phyloP scores from a whole-genome alignment of 2,329 filamentous ascomycete genomes.

The Hyphodiscus sp. region DNA sequence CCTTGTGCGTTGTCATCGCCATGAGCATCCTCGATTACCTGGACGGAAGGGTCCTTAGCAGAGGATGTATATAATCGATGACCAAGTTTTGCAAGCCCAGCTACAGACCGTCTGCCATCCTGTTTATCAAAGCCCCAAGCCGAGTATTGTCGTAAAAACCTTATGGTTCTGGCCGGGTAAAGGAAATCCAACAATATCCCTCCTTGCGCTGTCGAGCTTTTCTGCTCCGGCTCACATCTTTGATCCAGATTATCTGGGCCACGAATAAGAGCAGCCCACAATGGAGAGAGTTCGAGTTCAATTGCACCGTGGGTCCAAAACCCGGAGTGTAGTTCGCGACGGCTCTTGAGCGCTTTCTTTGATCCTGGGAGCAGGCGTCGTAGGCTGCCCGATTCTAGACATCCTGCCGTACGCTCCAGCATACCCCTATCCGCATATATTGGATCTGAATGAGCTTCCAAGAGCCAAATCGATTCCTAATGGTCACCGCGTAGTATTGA shows the following conservation, averaged over 20 bases:
- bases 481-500: constrained; percentile 4
- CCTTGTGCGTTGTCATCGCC: neutral
- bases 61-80: constrained; percentile 31
- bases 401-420: constrained; percentile 54
- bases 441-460: constrained; percentile 1
- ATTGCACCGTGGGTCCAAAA: constrained; percentile 49
- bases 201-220: constrained; percentile 6
- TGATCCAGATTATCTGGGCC: constrained; percentile 12
- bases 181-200: constrained; percentile 33
- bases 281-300: constrained; percentile 27
- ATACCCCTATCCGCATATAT: constrained; percentile 35
- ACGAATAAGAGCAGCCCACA: constrained; percentile 25
- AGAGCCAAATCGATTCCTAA: neutral
- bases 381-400: constrained; percentile 48
- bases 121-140: constrained; percentile 22
- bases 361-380: constrained; percentile 39
- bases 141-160: constrained; percentile 30
- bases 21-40: neutral
- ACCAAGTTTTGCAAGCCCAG: constrained; percentile 17
- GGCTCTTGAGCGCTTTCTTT: constrained; percentile 29
- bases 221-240: constrained; percentile 10
- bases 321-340: constrained; percentile 44
- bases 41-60: constrained; percentile 14
- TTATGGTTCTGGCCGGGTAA: constrained; percentile 34
- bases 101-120: constrained; percentile 16